Percentiles rank a stretch among this genome's conserved stretches.
phyloP scores from a whole-genome alignment of 371 early-diverging fungal species.

The Coemansia sp. region DNA sequence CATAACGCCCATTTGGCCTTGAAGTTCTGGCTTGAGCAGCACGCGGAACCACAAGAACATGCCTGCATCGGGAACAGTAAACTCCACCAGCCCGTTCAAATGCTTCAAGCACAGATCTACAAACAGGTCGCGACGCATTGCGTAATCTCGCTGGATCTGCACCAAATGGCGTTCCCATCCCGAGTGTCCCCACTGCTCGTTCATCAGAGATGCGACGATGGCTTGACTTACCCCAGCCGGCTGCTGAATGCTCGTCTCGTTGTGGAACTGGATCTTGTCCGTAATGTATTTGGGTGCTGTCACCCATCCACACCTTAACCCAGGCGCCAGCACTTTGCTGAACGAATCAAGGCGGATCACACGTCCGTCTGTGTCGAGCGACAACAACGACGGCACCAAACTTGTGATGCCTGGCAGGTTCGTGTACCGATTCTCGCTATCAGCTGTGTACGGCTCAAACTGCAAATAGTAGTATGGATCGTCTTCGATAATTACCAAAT shows the following conservation, averaged over 20 bases:
- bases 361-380: conserved; percentile 63
- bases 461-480: conserved; percentile 75
- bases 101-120: conserved; percentile 52
- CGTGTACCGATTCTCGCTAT: conserved; percentile 16
- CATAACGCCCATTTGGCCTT: conserved; percentile 31
- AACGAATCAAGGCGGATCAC: conserved; percentile 71
- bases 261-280: conserved; percentile 60
- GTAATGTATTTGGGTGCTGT: conserved; percentile 60
- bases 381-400: conserved; percentile 60
- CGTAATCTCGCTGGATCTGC: conserved; percentile 54
- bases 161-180: conserved; percentile 58
- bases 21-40: conserved; percentile 28
- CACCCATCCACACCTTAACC: conserved; percentile 62
- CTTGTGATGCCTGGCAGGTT: conserved; percentile 23
- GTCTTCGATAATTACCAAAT: conserved; percentile 66
- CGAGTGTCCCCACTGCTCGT: conserved; percentile 56
- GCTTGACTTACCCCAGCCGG: conserved; percentile 63
- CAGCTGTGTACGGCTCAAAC: conserved; percentile 43
- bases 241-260: conserved; percentile 62
- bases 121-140: conserved; percentile 56
- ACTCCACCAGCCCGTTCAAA: conserved; percentile 58
- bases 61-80: conserved; percentile 59
- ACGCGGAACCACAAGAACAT: conserved; percentile 72
- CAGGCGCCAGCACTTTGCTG: conserved; percentile 65
- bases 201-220: conserved; percentile 56